Conservation (phyloP, 306 rosid species). For the Medicago lupulina region DNA sequence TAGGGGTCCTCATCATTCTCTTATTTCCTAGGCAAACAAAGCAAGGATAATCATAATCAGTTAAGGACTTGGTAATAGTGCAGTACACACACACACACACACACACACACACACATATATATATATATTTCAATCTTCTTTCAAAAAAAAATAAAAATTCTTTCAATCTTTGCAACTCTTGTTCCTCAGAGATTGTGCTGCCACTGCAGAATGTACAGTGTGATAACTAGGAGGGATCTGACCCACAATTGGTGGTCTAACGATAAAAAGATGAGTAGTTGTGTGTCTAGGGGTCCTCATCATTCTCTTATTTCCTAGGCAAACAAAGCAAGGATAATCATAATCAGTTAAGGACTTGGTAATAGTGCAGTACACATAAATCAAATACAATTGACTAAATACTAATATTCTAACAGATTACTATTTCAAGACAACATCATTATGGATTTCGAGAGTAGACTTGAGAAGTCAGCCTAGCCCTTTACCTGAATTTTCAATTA, state of each 20-base stretch:
- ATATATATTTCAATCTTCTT: neutral
- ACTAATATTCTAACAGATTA: neutral
- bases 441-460: neutral
- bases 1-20: neutral
- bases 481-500: conserved; percentile 3
- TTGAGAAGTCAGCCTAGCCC: conserved; percentile 7
- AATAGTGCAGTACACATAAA: neutral
- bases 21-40: neutral
- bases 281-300: neutral
- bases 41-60: conserved; percentile 5
- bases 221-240: neutral
- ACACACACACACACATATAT: too few relatives aligned
- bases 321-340: neutral
- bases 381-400: conserved; percentile 8
- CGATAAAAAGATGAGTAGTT: neutral
- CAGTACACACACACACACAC: too few relatives aligned
- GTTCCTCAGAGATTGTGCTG: neutral
- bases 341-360: conserved; percentile 1
- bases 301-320: neutral
- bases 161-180: neutral
- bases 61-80: conserved; percentile 2
- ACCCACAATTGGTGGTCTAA: neutral
- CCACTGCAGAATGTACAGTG: conserved; percentile 6
- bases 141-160: too few relatives aligned
- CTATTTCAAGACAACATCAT: conserved; percentile 13